phyloP scores from a whole-genome alignment of 2,329 filamentous ascomycete genomes.

The Epichloe sp. region DNA sequence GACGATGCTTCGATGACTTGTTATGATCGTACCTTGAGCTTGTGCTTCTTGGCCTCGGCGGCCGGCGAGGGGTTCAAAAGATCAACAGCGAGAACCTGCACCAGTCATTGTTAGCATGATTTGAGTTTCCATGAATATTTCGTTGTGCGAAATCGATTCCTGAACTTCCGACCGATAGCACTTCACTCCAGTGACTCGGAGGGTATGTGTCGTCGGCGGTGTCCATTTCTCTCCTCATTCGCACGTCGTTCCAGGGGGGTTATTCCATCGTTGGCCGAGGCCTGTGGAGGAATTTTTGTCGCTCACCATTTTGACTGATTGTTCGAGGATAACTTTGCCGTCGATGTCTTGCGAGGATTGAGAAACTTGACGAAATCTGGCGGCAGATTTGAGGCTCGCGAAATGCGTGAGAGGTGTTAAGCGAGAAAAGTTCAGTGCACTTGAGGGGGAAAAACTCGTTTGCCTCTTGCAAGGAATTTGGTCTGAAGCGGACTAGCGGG shows the following conservation, averaged over 20 bases:
- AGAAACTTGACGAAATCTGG: slow-evolving; percentile 40
- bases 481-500: slow-evolving; percentile 22
- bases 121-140: not conserved
- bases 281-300: slow-evolving; percentile 13
- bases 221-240: not conserved
- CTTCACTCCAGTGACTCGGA: slow-evolving; percentile 7
- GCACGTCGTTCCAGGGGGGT: slow-evolving; percentile 10
- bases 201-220: slow-evolving; percentile 9
- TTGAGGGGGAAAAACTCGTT: slow-evolving; percentile 20
- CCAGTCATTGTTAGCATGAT: slow-evolving; percentile 32
- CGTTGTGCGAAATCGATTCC: not conserved
- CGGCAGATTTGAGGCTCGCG: slow-evolving; percentile 41
- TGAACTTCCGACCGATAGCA: slow-evolving; percentile 8
- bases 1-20: slow-evolving; percentile 5
- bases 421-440: slow-evolving; percentile 36
- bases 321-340: slow-evolving; percentile 23
- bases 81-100: slow-evolving; percentile 98
- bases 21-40: slow-evolving; percentile 76
- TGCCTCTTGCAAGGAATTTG: slow-evolving; percentile 25
- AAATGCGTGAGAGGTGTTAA: slow-evolving; percentile 32
- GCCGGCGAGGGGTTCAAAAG: slow-evolving; percentile 97
- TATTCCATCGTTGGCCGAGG: slow-evolving; percentile 7
- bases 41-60: slow-evolving; percentile 99
- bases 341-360: slow-evolving; percentile 33
- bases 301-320: slow-evolving; percentile 60